Percentiles rank a stretch among this genome's conserved stretches.
These are phyloP conservation scores for Papilionanthe hybrid DNA, from an alignment of 116 monocot species.

Conservation along the genomic window DNA sequence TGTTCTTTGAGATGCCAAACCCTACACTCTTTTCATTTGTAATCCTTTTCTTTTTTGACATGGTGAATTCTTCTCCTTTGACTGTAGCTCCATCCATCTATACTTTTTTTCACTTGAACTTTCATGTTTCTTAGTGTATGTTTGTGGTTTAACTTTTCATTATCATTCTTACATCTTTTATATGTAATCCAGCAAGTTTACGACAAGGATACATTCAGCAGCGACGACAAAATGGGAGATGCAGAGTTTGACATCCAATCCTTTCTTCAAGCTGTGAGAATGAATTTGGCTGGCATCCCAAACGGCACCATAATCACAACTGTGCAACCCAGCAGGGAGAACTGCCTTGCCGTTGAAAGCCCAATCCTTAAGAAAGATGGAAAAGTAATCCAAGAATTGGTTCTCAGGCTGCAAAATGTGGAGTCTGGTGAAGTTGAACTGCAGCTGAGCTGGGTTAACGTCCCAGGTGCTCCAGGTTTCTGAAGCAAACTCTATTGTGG, in stretches of 20 bases:
- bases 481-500: too few species aligned
- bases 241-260: constrained; percentile 9
- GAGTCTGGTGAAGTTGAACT: constrained; percentile 69
- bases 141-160: neutral
- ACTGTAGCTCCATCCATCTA: too few species aligned
- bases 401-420: constrained; percentile 52
- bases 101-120: too few species aligned
- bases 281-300: neutral
- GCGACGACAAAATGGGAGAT: constrained; percentile 10
- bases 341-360: constrained; percentile 64
- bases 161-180: neutral
- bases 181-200: constrained; percentile 2
- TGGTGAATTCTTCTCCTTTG: too few species aligned
- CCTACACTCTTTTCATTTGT: too few species aligned
- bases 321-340: constrained; percentile 18
- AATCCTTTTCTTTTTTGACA: too few species aligned
- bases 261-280: neutral
- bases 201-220: constrained; percentile 12
- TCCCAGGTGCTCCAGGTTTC: constrained; percentile 20
- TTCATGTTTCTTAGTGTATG: too few species aligned
- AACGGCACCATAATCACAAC: constrained; percentile 6
- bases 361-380: constrained; percentile 37
- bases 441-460: constrained; percentile 44
- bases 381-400: constrained; percentile 46
- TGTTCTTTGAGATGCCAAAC: too few species aligned